phyloP scores from a whole-genome alignment of 2,329 filamentous ascomycete genomes.

The Fusarium sp. region DNA sequence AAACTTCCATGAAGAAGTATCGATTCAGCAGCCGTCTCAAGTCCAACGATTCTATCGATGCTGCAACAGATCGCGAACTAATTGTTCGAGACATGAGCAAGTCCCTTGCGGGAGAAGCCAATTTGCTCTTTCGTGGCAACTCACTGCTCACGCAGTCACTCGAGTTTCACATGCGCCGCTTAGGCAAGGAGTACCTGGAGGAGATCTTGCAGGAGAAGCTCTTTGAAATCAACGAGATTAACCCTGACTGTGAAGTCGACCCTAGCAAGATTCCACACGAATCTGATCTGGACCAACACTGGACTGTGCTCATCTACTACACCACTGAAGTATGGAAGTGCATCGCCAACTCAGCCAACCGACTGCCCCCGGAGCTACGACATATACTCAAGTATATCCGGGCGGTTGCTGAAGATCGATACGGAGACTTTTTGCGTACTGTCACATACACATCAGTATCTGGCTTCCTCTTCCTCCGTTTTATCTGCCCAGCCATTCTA shows the following conservation, averaged over 20 bases:
- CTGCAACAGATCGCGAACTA: conserved; percentile 73
- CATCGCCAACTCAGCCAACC: conserved; percentile 78
- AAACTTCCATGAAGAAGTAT: conserved; percentile 78
- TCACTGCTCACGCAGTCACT: conserved; percentile 92
- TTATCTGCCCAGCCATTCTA: conserved; percentile 95
- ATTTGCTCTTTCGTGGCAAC: conserved; percentile 94
- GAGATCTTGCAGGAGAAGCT: conserved; percentile 88
- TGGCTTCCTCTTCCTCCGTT: conserved; percentile 92
- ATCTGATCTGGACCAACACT: conserved; percentile 85
- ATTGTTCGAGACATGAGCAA: conserved; percentile 82
- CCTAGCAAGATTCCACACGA: conserved; percentile 74
- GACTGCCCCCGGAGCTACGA: conserved; percentile 83
- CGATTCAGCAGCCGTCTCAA: conserved; percentile 77
- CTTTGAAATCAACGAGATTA: conserved; percentile 87
- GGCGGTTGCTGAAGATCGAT: conserved; percentile 92
- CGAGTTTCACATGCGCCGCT: conserved; percentile 93
- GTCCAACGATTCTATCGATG: conserved; percentile 75
- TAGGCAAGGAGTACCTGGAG: conserved; percentile 93
- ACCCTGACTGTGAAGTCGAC: conserved; percentile 95
- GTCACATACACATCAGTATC: conserved; percentile 95
- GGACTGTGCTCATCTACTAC: conserved; percentile 78
- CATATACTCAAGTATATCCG: conserved; percentile 91
- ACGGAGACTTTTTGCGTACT: conserved; percentile 89
- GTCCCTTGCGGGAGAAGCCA: conserved; percentile 86
- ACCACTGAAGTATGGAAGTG: conserved; percentile 88